These are phyloP conservation scores for Trametes cingulata DNA, from an alignment of 768 basidiomycete species.

Conservation along the genomic window DNA sequence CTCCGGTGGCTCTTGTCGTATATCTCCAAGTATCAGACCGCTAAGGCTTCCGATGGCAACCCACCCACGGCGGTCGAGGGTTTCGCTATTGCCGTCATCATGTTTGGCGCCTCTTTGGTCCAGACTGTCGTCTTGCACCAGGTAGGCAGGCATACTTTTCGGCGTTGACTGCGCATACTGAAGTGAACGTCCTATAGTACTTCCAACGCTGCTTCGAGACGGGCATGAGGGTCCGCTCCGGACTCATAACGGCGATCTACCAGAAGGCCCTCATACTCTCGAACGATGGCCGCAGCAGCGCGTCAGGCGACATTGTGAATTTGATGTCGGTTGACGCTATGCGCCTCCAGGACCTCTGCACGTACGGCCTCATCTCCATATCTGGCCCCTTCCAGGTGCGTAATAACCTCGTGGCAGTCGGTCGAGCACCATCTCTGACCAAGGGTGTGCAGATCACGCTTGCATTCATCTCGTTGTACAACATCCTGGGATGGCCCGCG, in stretches of 20 bases:
- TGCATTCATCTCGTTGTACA: constrained; percentile 88
- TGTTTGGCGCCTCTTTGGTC: constrained; percentile 78
- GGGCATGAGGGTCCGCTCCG: constrained; percentile 93
- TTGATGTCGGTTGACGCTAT: constrained; percentile 88
- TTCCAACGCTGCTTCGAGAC: constrained; percentile 83
- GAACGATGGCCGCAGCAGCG: constrained; percentile 78
- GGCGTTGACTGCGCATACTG: neutral
- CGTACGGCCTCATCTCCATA: constrained; percentile 80
- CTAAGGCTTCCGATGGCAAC: constrained; percentile 34
- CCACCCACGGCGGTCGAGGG: constrained; percentile 56
- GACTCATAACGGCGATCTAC: constrained; percentile 84
- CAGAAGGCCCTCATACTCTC: constrained; percentile 83
- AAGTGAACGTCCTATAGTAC: constrained; percentile 53
- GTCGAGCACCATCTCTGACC: no score
- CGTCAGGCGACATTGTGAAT: constrained; percentile 93
- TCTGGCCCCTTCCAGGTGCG: constrained; percentile 83
- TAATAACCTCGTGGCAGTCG: neutral
- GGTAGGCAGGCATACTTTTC: constrained; percentile 37
- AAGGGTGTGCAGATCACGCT: constrained; percentile 60
- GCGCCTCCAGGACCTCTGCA: constrained; percentile 77
- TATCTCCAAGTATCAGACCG: constrained; percentile 73
- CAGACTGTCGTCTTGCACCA: constrained; percentile 85
- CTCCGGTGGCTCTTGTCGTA: constrained; percentile 78
- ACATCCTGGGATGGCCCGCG: constrained; percentile 87
- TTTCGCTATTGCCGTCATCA: constrained; percentile 69